Percentiles rank a stretch among this genome's conserved stretches.
These are phyloP conservation scores for Ettlia oleoabundans DNA, from an alignment of 139 green algal genomes.

Conservation along the genomic window DNA sequence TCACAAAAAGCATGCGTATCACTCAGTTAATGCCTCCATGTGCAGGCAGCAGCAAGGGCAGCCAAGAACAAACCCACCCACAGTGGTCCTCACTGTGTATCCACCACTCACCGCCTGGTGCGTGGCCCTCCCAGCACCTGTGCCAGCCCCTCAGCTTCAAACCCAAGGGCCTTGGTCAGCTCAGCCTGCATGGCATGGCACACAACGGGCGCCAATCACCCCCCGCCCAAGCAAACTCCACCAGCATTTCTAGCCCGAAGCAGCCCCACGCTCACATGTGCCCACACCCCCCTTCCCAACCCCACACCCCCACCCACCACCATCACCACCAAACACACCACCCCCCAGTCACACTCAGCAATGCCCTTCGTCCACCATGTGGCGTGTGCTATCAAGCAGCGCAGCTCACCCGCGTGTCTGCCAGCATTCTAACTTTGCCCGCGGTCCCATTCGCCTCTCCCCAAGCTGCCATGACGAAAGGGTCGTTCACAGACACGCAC, in stretches of 20 bases:
- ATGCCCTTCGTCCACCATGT: neutral
- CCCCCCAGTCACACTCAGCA: too few relatives aligned
- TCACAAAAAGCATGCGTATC: too few relatives aligned
- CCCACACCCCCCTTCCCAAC: too few relatives aligned
- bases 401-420: conserved; percentile 18
- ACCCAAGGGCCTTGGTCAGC: conserved; percentile 71
- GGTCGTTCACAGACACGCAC: conserved; percentile 77
- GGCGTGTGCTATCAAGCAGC: neutral
- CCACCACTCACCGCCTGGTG: conserved; percentile 41
- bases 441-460: conserved; percentile 54
- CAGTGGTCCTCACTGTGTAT: neutral
- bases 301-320: too few relatives aligned
- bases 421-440: conserved; percentile 54
- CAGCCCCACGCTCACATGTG: too few relatives aligned
- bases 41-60: neutral
- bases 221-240: too few relatives aligned
- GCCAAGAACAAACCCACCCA: neutral
- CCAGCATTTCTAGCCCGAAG: too few relatives aligned
- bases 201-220: neutral
- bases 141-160: conserved; percentile 66
- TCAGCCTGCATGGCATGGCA: conserved; percentile 42
- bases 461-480: conserved; percentile 83
- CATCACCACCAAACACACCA: too few relatives aligned
- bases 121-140: conserved; percentile 55
- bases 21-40: too few relatives aligned